Conservation (phyloP, 768 basidiomycete species). For the Boletus rex-veris region DNA sequence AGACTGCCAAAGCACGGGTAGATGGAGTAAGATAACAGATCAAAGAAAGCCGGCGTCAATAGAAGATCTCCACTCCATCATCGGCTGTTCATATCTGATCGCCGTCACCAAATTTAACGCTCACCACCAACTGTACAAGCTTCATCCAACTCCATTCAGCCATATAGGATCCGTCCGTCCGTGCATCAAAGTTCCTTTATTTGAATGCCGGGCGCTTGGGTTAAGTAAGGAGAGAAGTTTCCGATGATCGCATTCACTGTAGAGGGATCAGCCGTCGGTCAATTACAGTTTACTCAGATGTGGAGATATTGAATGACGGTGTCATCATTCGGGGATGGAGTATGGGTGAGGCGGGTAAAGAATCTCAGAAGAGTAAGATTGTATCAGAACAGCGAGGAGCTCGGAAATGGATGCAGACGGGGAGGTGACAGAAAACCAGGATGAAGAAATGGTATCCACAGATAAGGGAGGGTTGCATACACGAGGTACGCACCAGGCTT, state of each 20-base stretch:
- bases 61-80: neutral
- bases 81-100: too few species aligned
- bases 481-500: conserved; percentile 41
- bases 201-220: conserved; percentile 83
- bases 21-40: neutral
- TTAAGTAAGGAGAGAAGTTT: too few species aligned
- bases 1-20: neutral
- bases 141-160: neutral
- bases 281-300: conserved; percentile 1
- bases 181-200: conserved; percentile 64
- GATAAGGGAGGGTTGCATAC: neutral
- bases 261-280: conserved; percentile 5
- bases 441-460: neutral
- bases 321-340: neutral
- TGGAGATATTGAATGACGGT: neutral
- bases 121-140: conserved; percentile 21
- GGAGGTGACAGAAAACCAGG: neutral
- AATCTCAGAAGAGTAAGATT: neutral
- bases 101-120: too few species aligned
- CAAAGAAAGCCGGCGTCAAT: conserved; percentile 1
- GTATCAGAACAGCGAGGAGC: neutral
- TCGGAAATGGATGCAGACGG: neutral
- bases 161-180: neutral
- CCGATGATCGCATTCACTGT: conserved; percentile 70
- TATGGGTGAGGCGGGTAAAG: neutral